A percentile compares a stretch with the other conserved stretches of the same genome.
These are phyloP conservation scores for Alternaria sp. DNA, from an alignment of 2,329 filamentous ascomycete genomes.

Conservation along the genomic window DNA sequence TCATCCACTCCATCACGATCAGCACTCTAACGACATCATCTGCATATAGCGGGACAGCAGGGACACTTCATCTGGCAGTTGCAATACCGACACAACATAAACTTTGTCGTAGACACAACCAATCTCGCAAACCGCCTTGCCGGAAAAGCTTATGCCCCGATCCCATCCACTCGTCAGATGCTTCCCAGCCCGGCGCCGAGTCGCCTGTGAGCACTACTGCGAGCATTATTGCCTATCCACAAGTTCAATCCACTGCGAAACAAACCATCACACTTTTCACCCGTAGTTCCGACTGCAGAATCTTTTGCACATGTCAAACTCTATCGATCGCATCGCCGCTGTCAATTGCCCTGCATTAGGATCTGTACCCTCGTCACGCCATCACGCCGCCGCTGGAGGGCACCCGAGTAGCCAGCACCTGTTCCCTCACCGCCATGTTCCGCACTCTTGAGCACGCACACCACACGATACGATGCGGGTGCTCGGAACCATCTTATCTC, in stretches of 20 bases:
- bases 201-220: conserved; percentile 7
- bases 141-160: conserved; percentile 11
- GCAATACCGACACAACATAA: conserved; percentile 1
- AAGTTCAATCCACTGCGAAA: conserved; percentile 3
- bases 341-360: conserved; percentile 15
- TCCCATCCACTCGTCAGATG: conserved; percentile 3
- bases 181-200: not conserved
- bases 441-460: not conserved
- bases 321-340: not conserved
- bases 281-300: not conserved
- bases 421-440: conserved; percentile 15
- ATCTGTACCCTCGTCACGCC: conserved; percentile 12
- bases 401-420: conserved; percentile 3
- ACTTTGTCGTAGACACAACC: not conserved
- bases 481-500: conserved; percentile 1
- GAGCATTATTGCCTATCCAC: conserved; percentile 8
- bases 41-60: not conserved
- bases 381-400: conserved; percentile 11
- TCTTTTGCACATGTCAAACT: conserved; percentile 7
- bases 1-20: not conserved
- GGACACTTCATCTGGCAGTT: not conserved
- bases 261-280: conserved; percentile 2
- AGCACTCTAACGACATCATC: not conserved
- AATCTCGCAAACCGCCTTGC: conserved; percentile 5
- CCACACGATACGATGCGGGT: not conserved